These are phyloP conservation scores for Taiozyma sp. DNA, from an alignment of 1,139 yeast genomes.

Conservation along the genomic window DNA sequence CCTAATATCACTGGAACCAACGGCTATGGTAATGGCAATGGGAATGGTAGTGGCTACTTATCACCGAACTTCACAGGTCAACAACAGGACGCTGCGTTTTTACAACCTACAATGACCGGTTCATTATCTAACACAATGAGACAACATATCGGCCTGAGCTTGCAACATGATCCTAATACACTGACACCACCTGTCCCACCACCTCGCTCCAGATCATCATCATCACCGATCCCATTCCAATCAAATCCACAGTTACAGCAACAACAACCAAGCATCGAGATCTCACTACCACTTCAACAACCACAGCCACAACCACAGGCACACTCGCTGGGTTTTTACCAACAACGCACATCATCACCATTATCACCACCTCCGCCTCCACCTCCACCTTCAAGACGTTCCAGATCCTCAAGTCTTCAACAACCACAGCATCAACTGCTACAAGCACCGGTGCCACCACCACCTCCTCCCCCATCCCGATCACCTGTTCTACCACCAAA, in stretches of 20 bases:
- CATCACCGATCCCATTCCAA: slow-evolving; percentile 39
- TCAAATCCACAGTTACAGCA: slow-evolving; percentile 12
- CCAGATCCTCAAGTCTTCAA: slow-evolving; percentile 8
- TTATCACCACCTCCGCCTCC: slow-evolving; percentile 24
- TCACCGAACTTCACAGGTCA: slow-evolving; percentile 14
- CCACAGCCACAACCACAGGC: not conserved
- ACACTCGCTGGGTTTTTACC: not conserved
- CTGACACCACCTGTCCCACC: slow-evolving; percentile 11
- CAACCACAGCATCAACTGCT: not conserved
- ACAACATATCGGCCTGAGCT: not conserved
- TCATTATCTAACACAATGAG: slow-evolving; percentile 33
- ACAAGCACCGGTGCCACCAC: slow-evolving; percentile 4
- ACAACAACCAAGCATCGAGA: not conserved
- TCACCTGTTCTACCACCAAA: slow-evolving; percentile 19
- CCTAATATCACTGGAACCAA: slow-evolving; percentile 7
- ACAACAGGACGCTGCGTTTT: slow-evolving; percentile 25
- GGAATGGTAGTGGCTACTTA: slow-evolving; percentile 4
- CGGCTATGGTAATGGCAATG: not conserved
- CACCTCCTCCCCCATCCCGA: slow-evolving; percentile 24
- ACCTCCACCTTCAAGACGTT: slow-evolving; percentile 14
- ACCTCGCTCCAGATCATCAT: slow-evolving; percentile 34
- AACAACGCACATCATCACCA: slow-evolving; percentile 17
- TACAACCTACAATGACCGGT: slow-evolving; percentile 52
- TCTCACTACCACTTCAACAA: slow-evolving; percentile 2
- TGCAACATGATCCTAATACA: not conserved